phyloP scores from a whole-genome alignment of 2,329 filamentous ascomycete genomes.

The Ascochyta clinopodiicola region DNA sequence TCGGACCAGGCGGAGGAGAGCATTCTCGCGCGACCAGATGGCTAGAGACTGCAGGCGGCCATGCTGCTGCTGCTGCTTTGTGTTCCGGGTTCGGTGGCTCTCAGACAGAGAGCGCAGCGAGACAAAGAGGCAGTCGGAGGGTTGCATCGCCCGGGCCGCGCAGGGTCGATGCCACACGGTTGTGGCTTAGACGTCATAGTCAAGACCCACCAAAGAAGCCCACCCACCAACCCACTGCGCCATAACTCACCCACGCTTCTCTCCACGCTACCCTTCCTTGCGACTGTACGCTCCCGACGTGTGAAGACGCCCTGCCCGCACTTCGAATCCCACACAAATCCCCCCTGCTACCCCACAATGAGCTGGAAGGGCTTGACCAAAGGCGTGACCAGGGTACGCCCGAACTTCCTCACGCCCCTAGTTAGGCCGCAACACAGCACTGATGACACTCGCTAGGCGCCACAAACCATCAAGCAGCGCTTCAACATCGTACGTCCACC shows the following conservation, averaged over 20 bases:
- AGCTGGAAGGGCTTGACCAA: constrained; percentile 98
- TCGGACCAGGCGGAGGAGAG: not conserved
- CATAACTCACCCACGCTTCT: constrained; percentile 10
- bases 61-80: too few relatives aligned
- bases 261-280: constrained; percentile 8
- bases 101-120: not conserved
- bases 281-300: constrained; percentile 8
- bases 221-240: constrained; percentile 5
- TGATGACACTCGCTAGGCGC: constrained; percentile 63
- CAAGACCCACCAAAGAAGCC: constrained; percentile 2
- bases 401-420: constrained; percentile 14
- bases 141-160: not conserved
- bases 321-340: constrained; percentile 14
- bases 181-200: constrained; percentile 15
- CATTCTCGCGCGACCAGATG: not conserved
- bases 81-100: not conserved
- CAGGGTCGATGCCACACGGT: not conserved
- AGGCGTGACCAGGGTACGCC: constrained; percentile 78
- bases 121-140: not conserved
- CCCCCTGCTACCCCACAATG: constrained; percentile 61
- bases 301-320: constrained; percentile 1
- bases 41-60: not conserved
- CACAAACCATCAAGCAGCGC: constrained; percentile 86
- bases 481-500: constrained; percentile 75
- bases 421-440: constrained; percentile 25